A percentile compares a stretch with the other conserved stretches of the same genome.
Evolutionary conservation across 192 early-diverging fungal genomes (phyloP).

Genomic region (Podila minutissima): DNA sequence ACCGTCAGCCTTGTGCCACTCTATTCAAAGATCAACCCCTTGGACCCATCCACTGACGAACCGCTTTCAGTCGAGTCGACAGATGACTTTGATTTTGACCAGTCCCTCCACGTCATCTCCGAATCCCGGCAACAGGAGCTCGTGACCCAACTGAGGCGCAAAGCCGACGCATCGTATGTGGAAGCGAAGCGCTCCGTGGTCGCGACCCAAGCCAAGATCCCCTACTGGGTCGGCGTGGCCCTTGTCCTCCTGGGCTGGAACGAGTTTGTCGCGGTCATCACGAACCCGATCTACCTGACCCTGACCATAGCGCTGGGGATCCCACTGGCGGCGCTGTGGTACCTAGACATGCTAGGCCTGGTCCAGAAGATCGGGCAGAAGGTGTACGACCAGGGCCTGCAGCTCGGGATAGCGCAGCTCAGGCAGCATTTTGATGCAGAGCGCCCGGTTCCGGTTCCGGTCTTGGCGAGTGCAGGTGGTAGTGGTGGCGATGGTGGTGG

Average conservation of each 20-base stretch:
- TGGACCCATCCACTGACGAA: constrained; percentile 18
- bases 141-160: constrained; percentile 80
- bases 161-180: constrained; percentile 88
- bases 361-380: constrained; percentile 15
- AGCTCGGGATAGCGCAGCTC: constrained; percentile 22
- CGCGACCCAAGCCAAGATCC: constrained; percentile 84
- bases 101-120: constrained; percentile 66
- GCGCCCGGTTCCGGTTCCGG: too few species aligned
- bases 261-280: constrained; percentile 86
- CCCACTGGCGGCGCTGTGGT: constrained; percentile 26
- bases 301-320: constrained; percentile 25
- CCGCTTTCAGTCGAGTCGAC: constrained; percentile 22
- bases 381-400: constrained; percentile 15
- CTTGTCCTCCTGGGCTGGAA: constrained; percentile 92
- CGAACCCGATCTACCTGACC: constrained; percentile 84
- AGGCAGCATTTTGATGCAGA: not conserved
- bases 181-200: constrained; percentile 98
- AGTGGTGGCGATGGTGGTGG: too few species aligned
- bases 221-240: constrained; percentile 83
- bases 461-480: too few species aligned
- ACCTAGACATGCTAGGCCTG: constrained; percentile 23
- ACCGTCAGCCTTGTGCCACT: constrained; percentile 17
- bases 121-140: constrained; percentile 74
- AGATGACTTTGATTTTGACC: constrained; percentile 65
- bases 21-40: constrained; percentile 23